Evolutionary conservation across 2,329 filamentous ascomycete genomes (phyloP), one percentile per base, ranked within the genome.

Genomic region (Aspergillus sp.): DNA sequence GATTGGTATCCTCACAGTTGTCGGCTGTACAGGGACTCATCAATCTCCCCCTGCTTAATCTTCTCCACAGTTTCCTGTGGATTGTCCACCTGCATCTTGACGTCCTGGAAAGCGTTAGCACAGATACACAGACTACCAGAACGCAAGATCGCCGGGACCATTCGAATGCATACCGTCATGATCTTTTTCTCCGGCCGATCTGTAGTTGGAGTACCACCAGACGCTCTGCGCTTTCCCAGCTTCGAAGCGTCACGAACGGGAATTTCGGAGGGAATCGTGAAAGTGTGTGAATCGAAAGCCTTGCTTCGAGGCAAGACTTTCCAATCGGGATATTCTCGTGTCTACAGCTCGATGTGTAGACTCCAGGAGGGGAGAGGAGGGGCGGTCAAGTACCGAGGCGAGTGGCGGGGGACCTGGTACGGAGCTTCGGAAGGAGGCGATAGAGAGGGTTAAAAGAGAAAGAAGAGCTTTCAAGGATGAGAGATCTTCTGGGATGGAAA

Each of bases 1-100:
- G 17, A n/a, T 47, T 6, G 35, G 24, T 22, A 41, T 13, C 61
- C 72, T 65, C 58, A 75, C 68, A 87, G 80, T 74, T 87, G 83
- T 61, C 83, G 76, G 69, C 83, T 86, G 75, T 87, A 87, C 50
- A 87, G 73, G 38, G 82, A 85, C 71, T 87, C 83, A 63, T 87
- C 83, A 62, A 87, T 87, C 62, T 86, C 83, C 61, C 82, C 82
- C 63, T 81, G 77, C 65, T 84, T 84, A 62, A 84, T 78, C 74
- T 81, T 77, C 70, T 83, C 80, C 54, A 81, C 77, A 46, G 79
- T 80, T 60, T 80, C 77, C 58, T 79, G 74, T 57, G 80, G 78
- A 60, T 76, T 79, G 66, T 85, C 82, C 63, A 85, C 75, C 65
- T 86, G 80, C 83, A 86, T 86, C 58, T 78, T 82, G 65, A 66